Percentiles rank a stretch among this genome's conserved stretches.
Evolutionary conservation across 768 basidiomycete genomes (phyloP).

Genomic region (Tylopilus cervinicoccineus): DNA sequence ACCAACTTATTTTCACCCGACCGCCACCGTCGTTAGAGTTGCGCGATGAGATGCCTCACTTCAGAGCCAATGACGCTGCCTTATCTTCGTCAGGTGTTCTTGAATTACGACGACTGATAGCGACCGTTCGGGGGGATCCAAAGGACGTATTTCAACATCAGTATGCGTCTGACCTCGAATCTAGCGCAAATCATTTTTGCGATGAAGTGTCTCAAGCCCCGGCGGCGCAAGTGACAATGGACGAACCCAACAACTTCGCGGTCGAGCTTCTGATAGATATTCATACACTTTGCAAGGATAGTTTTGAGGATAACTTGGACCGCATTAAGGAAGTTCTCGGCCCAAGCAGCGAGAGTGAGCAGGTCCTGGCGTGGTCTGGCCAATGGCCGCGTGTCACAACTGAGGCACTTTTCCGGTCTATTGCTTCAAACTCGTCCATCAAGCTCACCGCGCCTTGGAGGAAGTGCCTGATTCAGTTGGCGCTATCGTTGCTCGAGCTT

Average conservation of each 20-base stretch:
- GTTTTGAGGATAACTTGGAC: neutral
- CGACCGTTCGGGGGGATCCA: neutral
- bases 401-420: slow-evolving; percentile 20
- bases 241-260: neutral
- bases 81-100: neutral
- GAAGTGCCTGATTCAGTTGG: slow-evolving; percentile 22
- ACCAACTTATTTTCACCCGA: slow-evolving; percentile 1
- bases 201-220: neutral
- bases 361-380: slow-evolving; percentile 13
- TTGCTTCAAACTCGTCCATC: slow-evolving; percentile 21
- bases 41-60: neutral
- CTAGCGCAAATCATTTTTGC: neutral
- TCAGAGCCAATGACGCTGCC: neutral
- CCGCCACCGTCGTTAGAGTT: neutral
- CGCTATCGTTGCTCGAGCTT: slow-evolving; percentile 5
- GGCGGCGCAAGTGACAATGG: neutral
- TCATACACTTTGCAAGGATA: neutral
- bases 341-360: slow-evolving; percentile 13
- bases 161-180: neutral
- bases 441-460: slow-evolving; percentile 25
- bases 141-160: neutral
- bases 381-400: slow-evolving; percentile 37
- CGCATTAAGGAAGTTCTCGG: slow-evolving; percentile 2
- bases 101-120: slow-evolving; percentile 3
- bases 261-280: neutral